Evolutionary conservation across 192 early-diverging fungal genomes (phyloP), one percentile per base, ranked within the genome.

Genomic region (Coemansia sp.): DNA sequence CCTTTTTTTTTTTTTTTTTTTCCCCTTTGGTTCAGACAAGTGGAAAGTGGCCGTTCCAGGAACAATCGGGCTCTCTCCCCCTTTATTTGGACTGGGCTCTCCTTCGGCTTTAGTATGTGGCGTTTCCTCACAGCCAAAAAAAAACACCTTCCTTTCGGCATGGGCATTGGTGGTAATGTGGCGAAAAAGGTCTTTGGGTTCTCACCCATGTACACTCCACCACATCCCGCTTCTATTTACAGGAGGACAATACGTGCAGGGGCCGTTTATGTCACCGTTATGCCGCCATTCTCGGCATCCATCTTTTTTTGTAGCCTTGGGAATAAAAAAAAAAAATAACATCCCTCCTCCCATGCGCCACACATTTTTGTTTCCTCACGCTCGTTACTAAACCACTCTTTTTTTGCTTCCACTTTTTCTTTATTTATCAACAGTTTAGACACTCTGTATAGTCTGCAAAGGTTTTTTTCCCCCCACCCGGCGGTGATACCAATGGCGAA

Each of bases 371-470:
- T 38, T 41, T 64, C 12, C 10, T 37, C 8, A 4, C 34, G 7
- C 34, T 36, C 7, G 32, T 36, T 36, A 36, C 34, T 36, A 9
- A 36, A 36, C 34, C 34, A 19, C 55, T 21, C 11, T 50, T 2
- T 55, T 68, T 62, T 61, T 27, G 27, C 27, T 21, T 51, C 27
- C 53, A 21, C n/a, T 11, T 61, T 63, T 39, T 34, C 58, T 58
- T 63, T 36, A 1, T 5, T 19, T 36, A 36, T 36, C 34, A 36
- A 8, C 34, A 36, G 34, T 51, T 27, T 27, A 27, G 27, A 27
- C 27, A 27, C 27, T 27, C 27, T 27, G 27, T 60, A 17, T 19
- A 14, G 23, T 32, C 36, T 51, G 42, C 42, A 44, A 15, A 44
- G 42, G 27, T 27, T 27, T 27, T 27, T 27, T 27, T 27, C 2